phyloP scores from a whole-genome alignment of 257 asterid genomes.

The Jasminum sambac region DNA sequence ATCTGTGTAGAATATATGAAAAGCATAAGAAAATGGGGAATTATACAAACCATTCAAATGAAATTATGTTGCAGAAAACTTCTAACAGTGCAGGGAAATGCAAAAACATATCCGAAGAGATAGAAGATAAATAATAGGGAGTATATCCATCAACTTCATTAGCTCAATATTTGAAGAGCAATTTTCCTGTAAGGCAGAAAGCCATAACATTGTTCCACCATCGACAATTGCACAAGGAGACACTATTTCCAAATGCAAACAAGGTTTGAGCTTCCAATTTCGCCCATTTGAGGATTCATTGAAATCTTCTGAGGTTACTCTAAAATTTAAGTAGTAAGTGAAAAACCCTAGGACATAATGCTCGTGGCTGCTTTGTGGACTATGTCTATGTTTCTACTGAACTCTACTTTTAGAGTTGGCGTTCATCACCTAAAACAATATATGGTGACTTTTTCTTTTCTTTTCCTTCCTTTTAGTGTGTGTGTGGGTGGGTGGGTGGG shows the following conservation, averaged over 20 bases:
- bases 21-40: conserved; percentile 7
- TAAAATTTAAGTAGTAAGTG: neutral
- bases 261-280: neutral
- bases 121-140: neutral
- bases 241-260: neutral
- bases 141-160: neutral
- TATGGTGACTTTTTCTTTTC: neutral
- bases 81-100: conserved; percentile 7
- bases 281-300: neutral
- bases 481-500: no score
- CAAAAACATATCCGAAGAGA: neutral
- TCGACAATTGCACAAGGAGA: neutral
- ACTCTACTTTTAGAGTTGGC: neutral
- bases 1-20: conserved; percentile 18
- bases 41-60: conserved; percentile 1
- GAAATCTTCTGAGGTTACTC: neutral
- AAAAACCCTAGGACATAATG: neutral
- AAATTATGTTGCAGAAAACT: neutral
- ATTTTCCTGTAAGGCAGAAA: neutral
- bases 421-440: neutral
- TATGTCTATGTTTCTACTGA: neutral
- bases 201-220: neutral
- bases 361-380: neutral
- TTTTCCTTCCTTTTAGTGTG: no score
- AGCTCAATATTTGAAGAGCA: neutral